A percentile compares a stretch with the other conserved stretches of the same genome.
Evolutionary conservation across 257 asterid species (phyloP).

Genomic region (Paraleonurus japonicus): DNA sequence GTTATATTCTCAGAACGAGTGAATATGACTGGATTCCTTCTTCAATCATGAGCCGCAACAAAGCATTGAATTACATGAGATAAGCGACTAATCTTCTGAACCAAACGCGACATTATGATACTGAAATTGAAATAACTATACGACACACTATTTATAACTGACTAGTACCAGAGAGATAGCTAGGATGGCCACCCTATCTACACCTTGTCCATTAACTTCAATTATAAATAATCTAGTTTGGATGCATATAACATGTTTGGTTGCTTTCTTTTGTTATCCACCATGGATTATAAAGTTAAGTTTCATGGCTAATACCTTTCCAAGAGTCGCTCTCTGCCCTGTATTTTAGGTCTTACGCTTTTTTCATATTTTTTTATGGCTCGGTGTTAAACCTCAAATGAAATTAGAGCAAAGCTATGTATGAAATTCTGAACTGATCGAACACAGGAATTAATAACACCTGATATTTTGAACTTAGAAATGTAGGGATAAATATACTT

Average conservation of each 20-base stretch:
- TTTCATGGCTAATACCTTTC: conserved; percentile 40
- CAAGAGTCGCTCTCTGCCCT: conserved; percentile 45
- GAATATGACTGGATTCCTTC: not conserved
- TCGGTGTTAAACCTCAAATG: too few relatives aligned
- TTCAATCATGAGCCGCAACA: not conserved
- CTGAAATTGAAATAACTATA: not conserved
- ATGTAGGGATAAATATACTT: too few relatives aligned
- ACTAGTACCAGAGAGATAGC: not conserved
- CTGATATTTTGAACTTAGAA: too few relatives aligned
- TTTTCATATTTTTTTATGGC: too few relatives aligned
- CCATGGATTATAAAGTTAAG: conserved; percentile 45
- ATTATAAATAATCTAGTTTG: conserved; percentile 6
- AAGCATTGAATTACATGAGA: too few relatives aligned
- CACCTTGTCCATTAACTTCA: not conserved
- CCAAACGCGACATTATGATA: not conserved
- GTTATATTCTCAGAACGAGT: too few relatives aligned
- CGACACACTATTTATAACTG: not conserved
- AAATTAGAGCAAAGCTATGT: too few relatives aligned
- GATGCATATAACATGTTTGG: conserved; percentile 42
- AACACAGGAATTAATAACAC: too few relatives aligned
- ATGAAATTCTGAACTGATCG: too few relatives aligned
- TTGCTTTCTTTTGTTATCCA: conserved; percentile 55
- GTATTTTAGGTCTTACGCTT: conserved; percentile 26
- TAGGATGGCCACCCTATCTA: not conserved
- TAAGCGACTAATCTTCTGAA: not conserved